A percentile compares a stretch with the other conserved stretches of the same genome.
Conservation (phyloP, 345 rosid genomes). For the Cardamine chenopodiifolia region DNA sequence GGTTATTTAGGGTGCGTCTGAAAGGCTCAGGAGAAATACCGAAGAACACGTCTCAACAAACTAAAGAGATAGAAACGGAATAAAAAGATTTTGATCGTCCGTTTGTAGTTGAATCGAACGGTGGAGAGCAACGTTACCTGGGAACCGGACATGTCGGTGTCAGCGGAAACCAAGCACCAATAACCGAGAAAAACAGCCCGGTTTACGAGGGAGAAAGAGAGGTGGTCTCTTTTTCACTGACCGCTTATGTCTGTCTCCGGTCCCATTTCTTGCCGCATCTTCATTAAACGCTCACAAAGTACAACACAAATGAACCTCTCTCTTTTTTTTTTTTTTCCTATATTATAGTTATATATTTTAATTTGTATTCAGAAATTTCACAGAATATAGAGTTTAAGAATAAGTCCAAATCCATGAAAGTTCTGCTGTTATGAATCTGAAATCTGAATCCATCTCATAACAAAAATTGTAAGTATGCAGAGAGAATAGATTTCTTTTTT, state of each 20-base stretch:
- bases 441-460: constrained; percentile 7
- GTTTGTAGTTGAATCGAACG: constrained; percentile 31
- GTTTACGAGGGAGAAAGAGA: constrained; percentile 44
- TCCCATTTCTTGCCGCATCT: constrained; percentile 35
- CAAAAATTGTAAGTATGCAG: not conserved
- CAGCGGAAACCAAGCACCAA: constrained; percentile 59
- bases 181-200: constrained; percentile 57
- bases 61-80: constrained; percentile 50
- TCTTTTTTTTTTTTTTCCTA: not conserved
- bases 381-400: constrained; percentile 24
- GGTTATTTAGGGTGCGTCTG: constrained; percentile 40
- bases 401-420: constrained; percentile 30
- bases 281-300: constrained; percentile 37
- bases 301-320: no score
- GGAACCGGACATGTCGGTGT: constrained; percentile 60
- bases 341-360: not conserved
- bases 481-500: not conserved
- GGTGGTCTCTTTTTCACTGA: constrained; percentile 40
- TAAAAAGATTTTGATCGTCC: constrained; percentile 45
- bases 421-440: constrained; percentile 17
- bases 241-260: constrained; percentile 43
- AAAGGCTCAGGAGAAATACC: constrained; percentile 43
- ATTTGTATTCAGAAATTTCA: not conserved
- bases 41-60: constrained; percentile 49
- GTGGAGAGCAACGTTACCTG: constrained; percentile 26